A percentile compares a stretch with the other conserved stretches of the same genome.
These are phyloP conservation scores for Alternaria ventricosa DNA, from an alignment of 2,329 filamentous ascomycete genomes.

Conservation along the genomic window DNA sequence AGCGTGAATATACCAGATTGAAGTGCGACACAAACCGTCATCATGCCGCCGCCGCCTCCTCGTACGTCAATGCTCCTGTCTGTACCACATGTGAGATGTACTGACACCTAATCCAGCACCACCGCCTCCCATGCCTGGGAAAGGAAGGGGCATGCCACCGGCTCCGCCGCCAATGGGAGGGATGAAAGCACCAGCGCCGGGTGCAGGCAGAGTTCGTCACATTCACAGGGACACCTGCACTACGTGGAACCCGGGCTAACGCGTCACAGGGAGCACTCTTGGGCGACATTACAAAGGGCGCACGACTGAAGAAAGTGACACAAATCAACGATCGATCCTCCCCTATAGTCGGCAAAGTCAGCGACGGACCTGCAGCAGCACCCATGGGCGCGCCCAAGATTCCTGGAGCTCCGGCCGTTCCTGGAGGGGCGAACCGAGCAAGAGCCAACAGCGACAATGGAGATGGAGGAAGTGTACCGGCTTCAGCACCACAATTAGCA, in stretches of 20 bases:
- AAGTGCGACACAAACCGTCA: slow-evolving; percentile 1
- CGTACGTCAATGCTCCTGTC: slow-evolving; percentile 5
- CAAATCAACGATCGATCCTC: slow-evolving; percentile 93
- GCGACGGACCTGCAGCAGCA: slow-evolving; percentile 63
- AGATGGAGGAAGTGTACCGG: slow-evolving; percentile 33
- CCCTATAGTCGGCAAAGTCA: slow-evolving; percentile 68
- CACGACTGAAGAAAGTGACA: slow-evolving; percentile 75
- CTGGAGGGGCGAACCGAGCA: slow-evolving; percentile 59
- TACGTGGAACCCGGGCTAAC: slow-evolving; percentile 32
- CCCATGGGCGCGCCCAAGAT: slow-evolving; percentile 80
- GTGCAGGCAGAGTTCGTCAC: slow-evolving; percentile 45
- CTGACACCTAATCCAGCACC: slow-evolving; percentile 22
- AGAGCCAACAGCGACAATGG: slow-evolving; percentile 84
- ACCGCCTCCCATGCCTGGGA: slow-evolving; percentile 47
- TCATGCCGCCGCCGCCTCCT: slow-evolving; percentile 40
- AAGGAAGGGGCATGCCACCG: slow-evolving; percentile 46
- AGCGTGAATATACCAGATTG: neutral
- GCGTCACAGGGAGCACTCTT: slow-evolving; percentile 77
- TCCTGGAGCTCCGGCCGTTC: slow-evolving; percentile 77
- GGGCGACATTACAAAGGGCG: slow-evolving; percentile 85
- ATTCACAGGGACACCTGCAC: slow-evolving; percentile 1
- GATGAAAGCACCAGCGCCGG: slow-evolving; percentile 38
- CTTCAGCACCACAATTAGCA: slow-evolving; percentile 73
- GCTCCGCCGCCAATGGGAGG: slow-evolving; percentile 48
- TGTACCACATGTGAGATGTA: slow-evolving; percentile 10